Evolutionary conservation across 2,329 filamentous ascomycete species (phyloP), one percentile per base, ranked within the genome.

Genomic region (Dichotomopilus funicola): DNA sequence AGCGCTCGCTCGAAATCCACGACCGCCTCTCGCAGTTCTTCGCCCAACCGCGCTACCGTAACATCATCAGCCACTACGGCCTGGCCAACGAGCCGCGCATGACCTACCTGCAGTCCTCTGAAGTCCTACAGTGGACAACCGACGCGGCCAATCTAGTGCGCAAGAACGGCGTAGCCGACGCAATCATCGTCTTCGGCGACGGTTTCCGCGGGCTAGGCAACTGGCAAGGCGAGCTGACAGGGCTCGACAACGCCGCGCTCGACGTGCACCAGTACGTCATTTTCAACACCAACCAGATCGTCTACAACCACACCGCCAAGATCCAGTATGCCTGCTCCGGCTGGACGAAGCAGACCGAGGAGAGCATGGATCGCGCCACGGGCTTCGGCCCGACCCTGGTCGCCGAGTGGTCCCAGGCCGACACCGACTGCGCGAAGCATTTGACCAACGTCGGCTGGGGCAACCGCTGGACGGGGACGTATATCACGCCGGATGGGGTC

Each of bases 181-280:
- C 86, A 37, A 75, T 83, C 41, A 73, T 97, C 55, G 85, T 95
- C 41, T 94, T 99, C 66, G 92, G 91, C 54, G 94, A 99, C 71
- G 94, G 94, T 31, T 99, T 99, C 76, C 83, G 95, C 73, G 92
- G 92, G 9, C 81, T 97, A 4, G 78, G 80, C 62, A 92, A 95
- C 66, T 99, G 94, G 94, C 85, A 96, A 69, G 89, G 89, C 42
- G 79, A 88, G 68, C 80, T 97, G 63, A 81, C 87, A 62, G 78
- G 79, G 27, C 80, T 88, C 66, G 78, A 86, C 47, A 81, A 85
- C 61, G 77, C 97, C 61, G 81, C 95, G 13, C 82, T 99, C n/a
- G 94, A 99, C 72, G 94, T 95, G 40, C 94, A 99, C 73, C 92
- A 97, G 71, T 99, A 99, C 71, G 89, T 95, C 66, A 96, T 96